phyloP scores from a whole-genome alignment of 2,329 filamentous ascomycete species.

The Fusarium sublunatum region DNA sequence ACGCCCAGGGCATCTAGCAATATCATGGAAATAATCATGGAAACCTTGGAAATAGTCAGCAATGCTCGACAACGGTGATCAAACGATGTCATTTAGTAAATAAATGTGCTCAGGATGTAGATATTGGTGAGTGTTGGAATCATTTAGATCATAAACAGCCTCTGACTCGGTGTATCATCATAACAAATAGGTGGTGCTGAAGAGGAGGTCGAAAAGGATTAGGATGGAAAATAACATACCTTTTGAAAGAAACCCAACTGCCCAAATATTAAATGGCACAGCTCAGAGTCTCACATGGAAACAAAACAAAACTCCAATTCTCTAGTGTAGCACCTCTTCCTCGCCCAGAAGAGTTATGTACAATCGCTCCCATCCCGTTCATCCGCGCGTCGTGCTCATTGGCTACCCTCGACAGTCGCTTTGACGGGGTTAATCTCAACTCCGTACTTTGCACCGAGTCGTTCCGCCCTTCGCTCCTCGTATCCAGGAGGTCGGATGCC shows the following conservation, averaged over 20 bases:
- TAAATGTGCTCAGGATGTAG: conserved; percentile 34
- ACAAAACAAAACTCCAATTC: conserved; percentile 55
- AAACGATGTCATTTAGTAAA: not conserved
- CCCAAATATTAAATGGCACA: conserved; percentile 39
- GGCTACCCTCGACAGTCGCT: conserved; percentile 60
- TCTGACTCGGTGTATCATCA: conserved; percentile 59
- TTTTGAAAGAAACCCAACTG: conserved; percentile 27
- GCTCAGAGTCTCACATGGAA: conserved; percentile 43
- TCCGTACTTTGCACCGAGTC: conserved; percentile 88
- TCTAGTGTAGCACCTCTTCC: conserved; percentile 54
- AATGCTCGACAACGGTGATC: conserved; percentile 41
- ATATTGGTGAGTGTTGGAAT: conserved; percentile 51
- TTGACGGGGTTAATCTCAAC: conserved; percentile 80
- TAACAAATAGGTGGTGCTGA: conserved; percentile 33
- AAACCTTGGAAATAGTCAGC: too few species aligned
- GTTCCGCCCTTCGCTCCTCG: conserved; percentile 82
- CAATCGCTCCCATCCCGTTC: conserved; percentile 48
- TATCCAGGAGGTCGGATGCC: conserved; percentile 85
- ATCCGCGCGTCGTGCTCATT: conserved; percentile 46
- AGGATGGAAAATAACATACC: conserved; percentile 39
- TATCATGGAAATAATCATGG: too few species aligned
- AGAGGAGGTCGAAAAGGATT: not conserved
- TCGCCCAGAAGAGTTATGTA: conserved; percentile 54
- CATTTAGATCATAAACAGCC: conserved; percentile 58
- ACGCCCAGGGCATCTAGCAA: too few species aligned